Base-by-base conservation (phyloP, 2,329 filamentous ascomycete genomes). In the Cladophialophora immunda region DNA sequence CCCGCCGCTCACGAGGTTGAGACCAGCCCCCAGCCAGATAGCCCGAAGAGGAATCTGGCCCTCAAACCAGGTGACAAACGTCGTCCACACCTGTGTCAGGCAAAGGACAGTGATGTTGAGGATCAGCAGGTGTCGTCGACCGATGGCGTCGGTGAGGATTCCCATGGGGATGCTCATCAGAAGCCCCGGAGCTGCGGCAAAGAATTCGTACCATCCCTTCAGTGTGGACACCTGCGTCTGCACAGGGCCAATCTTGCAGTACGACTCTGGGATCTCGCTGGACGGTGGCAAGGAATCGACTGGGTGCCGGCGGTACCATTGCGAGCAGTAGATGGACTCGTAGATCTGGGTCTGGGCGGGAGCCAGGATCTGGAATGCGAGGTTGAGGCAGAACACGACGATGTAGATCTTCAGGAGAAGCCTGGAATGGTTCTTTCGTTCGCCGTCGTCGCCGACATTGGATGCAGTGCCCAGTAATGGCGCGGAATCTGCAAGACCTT, bases 121-220 rank as follows among this genome's bases (percentile, higher is more conserved):
- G 52, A 84, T 73, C 56, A 78, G 77, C 22, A 82, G 72, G 66
- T 78, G 78, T 69, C 82, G 84, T 58, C 83, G 78, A 8, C 83
- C 83, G 55, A 77, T 75, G 47, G 78, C 79, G 69, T 85, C 83
- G 13, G 82, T 81, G 70, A 85, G 75, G 34, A 82, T 78, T 56
- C 83, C 83, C 66, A 82, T 83, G 0, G 83, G 82, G 52, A 85
- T 78, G 2, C 82, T 81, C 60, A 85, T 73, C 17, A 85, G 67
- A 22, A 83, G 80, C 62, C 80, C 80, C 70, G 75, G 72, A 22
- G 76, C 73, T 25, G 72, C 80, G 71, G 83, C 81, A 66, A 83
- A 84, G 62, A 82, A 82, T 67, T 82, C 81, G 72, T 80, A 78
- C 75, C 82, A 83, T 1, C 82, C 83, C 69, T 84, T 83, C 13